Base-by-base conservation (phyloP, 1,284 basidiomycete genomes). In the Ustilago lituana region DNA sequence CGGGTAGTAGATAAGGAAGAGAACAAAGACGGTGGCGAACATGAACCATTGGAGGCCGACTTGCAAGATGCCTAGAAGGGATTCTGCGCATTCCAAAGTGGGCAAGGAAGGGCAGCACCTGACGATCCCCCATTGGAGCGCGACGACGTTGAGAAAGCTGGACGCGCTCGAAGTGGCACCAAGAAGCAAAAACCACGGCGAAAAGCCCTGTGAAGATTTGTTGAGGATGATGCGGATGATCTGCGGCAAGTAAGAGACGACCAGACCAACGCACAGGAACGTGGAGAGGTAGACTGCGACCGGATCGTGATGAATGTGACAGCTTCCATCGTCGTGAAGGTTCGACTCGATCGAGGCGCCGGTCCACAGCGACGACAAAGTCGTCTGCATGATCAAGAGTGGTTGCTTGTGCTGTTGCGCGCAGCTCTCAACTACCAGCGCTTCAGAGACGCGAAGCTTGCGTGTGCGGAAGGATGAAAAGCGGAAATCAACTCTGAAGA, bases 1-100 rank as follows among this genome's bases (percentile, higher is more conserved):
- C 0, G 94, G 94, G 79, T 93, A 98, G 86, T 94, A 98, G 40
- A 91, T 84, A 83, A 98, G 90, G 84, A 92, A 98, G 3, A 98
- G 87, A 1, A 94, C 86, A 58, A 96, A 86, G 43, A 97, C 89
- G 59, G 91, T 67, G 14, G 87, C 88, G 83, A 98, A 98, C 68
- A 94, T 85, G 38, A 89, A 82, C 93, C 93, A 98, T 81, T 94
- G 92, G 22, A 91, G 76, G 11, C 86, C 85, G 17, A 97, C 89
- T 83, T 96, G 94, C 1, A 92, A 81, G 33, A 97, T 86, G 5
- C 93, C 95, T 1, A 92, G 89, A 0, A 91, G 86, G 53, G 89
- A 88, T 78, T 95, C 92, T 9, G 92, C 79, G 78, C 95, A 98
- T 53, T 86, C 40, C 20, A 45, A 15, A 11, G 43, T 10, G 2